A percentile compares a stretch with the other conserved stretches of the same genome.
Conservation (phyloP, 352 stramenopile species). For the Phytophthora agathidicida region DNA sequence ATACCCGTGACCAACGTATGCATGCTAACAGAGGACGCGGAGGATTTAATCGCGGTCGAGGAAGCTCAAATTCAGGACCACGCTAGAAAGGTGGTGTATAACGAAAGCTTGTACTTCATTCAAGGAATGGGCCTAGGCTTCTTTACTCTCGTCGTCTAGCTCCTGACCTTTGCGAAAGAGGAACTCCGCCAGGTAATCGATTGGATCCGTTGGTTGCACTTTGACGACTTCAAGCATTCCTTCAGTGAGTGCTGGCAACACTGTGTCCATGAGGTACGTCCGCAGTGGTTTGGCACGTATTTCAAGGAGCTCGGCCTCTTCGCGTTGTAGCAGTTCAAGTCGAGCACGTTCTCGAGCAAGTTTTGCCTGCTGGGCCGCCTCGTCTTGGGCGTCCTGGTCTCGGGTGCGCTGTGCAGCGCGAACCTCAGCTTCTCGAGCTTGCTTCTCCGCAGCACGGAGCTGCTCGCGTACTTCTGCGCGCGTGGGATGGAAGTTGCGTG, state of each 20-base stretch:
- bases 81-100: constrained; percentile 18
- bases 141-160: constrained; percentile 45
- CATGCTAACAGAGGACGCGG: constrained; percentile 11
- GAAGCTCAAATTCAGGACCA: constrained; percentile 12
- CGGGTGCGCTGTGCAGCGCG: constrained; percentile 36
- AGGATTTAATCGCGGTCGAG: constrained; percentile 25
- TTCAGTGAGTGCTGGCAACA: constrained; percentile 84
- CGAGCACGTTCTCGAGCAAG: constrained; percentile 63
- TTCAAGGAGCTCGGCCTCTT: constrained; percentile 84
- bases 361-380: constrained; percentile 44
- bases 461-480: constrained; percentile 60
- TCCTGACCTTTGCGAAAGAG: constrained; percentile 83
- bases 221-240: constrained; percentile 90
- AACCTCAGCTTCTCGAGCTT: constrained; percentile 52
- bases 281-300: constrained; percentile 79
- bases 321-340: constrained; percentile 74
- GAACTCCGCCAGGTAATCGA: constrained; percentile 89
- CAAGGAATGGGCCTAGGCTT: constrained; percentile 18
- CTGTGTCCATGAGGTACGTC: constrained; percentile 85
- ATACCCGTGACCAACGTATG: constrained; percentile 1
- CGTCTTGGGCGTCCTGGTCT: constrained; percentile 65
- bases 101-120: constrained; percentile 10
- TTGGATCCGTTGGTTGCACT: constrained; percentile 83
- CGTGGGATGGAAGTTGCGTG: constrained; percentile 87
- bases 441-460: constrained; percentile 48